A percentile compares a stretch with the other conserved stretches of the same genome.
Evolutionary conservation across 2,329 filamentous ascomycete species (phyloP).

Genomic region (Microdochium bolleyi): DNA sequence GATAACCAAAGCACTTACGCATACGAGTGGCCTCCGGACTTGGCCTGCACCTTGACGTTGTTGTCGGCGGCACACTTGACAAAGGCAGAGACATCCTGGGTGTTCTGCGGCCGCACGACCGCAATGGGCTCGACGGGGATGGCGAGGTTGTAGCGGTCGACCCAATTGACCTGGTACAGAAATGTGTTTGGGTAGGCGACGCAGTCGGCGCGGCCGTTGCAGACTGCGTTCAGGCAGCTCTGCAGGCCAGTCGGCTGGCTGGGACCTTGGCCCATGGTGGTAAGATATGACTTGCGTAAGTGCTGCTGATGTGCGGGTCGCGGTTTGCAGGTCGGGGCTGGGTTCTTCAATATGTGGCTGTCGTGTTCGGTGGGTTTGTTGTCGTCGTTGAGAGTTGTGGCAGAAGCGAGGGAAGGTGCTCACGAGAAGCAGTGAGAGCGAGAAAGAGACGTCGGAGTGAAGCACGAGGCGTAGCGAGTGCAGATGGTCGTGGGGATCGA

Average conservation of each 20-base stretch:
- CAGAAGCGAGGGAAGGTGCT: background rate
- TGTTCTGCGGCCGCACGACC: conserved; percentile 44
- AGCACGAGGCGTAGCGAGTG: background rate
- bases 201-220: conserved; percentile 33
- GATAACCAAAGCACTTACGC: conserved; percentile 34
- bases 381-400: background rate
- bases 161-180: conserved; percentile 40
- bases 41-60: conserved; percentile 49
- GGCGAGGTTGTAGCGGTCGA: conserved; percentile 45
- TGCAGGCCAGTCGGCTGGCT: conserved; percentile 27
- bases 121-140: conserved; percentile 41
- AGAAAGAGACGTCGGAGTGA: background rate
- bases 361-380: background rate
- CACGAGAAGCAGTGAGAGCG: background rate
- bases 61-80: conserved; percentile 46
- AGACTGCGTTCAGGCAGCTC: conserved; percentile 38
- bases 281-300: background rate
- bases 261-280: conserved; percentile 33
- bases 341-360: background rate
- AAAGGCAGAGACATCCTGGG: conserved; percentile 46
- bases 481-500: too few species aligned
- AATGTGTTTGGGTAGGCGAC: conserved; percentile 34
- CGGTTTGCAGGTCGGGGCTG: background rate
- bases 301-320: background rate
- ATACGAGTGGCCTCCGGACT: conserved; percentile 58